Evolutionary conservation across 495 filamentous ascomycete species (phyloP).

Genomic region (Talaromyces liani): DNA sequence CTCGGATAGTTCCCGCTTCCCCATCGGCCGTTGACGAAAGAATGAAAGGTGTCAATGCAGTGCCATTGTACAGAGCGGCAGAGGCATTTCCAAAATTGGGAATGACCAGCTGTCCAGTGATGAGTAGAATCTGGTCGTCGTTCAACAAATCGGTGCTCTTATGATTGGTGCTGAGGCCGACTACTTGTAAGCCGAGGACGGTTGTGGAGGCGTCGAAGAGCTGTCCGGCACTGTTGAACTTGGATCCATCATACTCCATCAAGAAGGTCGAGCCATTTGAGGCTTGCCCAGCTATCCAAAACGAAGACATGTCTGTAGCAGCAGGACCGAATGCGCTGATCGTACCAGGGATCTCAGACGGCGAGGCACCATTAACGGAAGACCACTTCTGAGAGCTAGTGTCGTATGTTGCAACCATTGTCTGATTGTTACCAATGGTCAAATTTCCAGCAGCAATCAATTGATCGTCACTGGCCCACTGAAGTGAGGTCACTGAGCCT

Average conservation of each 20-base stretch:
- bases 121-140: slow-evolving; percentile 61
- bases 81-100: slow-evolving; percentile 74
- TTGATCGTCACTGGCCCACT: slow-evolving; percentile 63
- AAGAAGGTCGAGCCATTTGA: slow-evolving; percentile 66
- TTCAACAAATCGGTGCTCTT: slow-evolving; percentile 53
- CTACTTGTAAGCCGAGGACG: slow-evolving; percentile 74
- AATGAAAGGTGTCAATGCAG: slow-evolving; percentile 65
- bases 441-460: slow-evolving; percentile 75
- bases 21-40: slow-evolving; percentile 61
- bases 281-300: slow-evolving; percentile 71
- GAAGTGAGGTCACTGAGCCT: slow-evolving; percentile 62
- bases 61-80: slow-evolving; percentile 83
- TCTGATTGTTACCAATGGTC: slow-evolving; percentile 52
- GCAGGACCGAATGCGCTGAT: slow-evolving; percentile 71
- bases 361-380: slow-evolving; percentile 52
- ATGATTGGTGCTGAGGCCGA: slow-evolving; percentile 62
- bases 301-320: slow-evolving; percentile 51
- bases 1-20: slow-evolving; percentile 62
- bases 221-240: slow-evolving; percentile 50
- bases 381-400: slow-evolving; percentile 55
- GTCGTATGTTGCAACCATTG: slow-evolving; percentile 70
- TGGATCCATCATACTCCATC: slow-evolving; percentile 62
- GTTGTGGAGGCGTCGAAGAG: slow-evolving; percentile 53
- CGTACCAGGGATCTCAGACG: slow-evolving; percentile 60
- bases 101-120: slow-evolving; percentile 72